phyloP scores from a whole-genome alignment of 768 basidiomycete genomes.

The Coprinellus micaceus region DNA sequence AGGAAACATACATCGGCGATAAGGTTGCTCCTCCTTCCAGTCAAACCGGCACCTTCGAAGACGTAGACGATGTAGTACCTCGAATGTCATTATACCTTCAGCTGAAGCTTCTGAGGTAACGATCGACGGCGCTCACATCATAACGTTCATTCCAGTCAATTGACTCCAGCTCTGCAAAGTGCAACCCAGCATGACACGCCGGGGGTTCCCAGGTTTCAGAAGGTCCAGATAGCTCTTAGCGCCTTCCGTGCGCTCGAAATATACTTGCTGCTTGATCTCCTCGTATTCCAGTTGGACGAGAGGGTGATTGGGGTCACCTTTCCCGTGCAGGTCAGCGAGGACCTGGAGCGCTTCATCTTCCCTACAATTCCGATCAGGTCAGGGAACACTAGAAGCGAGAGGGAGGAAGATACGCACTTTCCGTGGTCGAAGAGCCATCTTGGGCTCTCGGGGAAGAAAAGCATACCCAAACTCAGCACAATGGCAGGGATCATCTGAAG shows the following conservation, averaged over 20 bases:
- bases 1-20: slow-evolving; percentile 49
- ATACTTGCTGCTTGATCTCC: slow-evolving; percentile 58
- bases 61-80: slow-evolving; percentile 69
- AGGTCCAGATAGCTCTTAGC: slow-evolving; percentile 69
- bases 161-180: slow-evolving; percentile 82
- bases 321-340: slow-evolving; percentile 70
- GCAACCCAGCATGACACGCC: slow-evolving; percentile 67
- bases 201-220: slow-evolving; percentile 59
- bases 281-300: slow-evolving; percentile 68
- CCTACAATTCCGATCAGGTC: slow-evolving; percentile 18
- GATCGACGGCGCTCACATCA: slow-evolving; percentile 51
- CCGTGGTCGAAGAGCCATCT: slow-evolving; percentile 67
- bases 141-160: slow-evolving; percentile 73
- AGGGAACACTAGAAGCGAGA: neutral
- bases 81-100: neutral
- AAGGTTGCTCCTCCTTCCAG: slow-evolving; percentile 67
- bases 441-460: slow-evolving; percentile 65
- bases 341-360: slow-evolving; percentile 66
- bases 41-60: slow-evolving; percentile 75
- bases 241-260: slow-evolving; percentile 64
- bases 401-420: slow-evolving; percentile 30
- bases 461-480: slow-evolving; percentile 64
- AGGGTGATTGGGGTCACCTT: slow-evolving; percentile 52
- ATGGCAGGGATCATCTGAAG: slow-evolving; percentile 78
- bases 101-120: neutral